Evolutionary conservation across 345 rosid genomes (phyloP).

Genomic region (Hibiscus mutabilis): DNA sequence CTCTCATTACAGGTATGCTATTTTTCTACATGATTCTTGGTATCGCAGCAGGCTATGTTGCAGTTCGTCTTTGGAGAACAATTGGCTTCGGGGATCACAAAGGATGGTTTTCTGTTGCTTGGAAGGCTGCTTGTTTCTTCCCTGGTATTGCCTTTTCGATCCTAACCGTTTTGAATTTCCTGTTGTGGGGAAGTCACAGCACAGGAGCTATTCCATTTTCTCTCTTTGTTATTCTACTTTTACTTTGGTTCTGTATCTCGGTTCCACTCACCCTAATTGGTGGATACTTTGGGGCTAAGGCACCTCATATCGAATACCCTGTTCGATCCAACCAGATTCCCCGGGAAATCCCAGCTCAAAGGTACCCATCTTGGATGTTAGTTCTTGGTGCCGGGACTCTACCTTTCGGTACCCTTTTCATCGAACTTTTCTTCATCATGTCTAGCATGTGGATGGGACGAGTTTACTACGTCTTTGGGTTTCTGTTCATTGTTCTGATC

Average conservation of each 20-base stretch:
- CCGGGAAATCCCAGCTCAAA: constrained; percentile 54
- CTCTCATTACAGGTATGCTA: constrained; percentile 52
- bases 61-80: constrained; percentile 59
- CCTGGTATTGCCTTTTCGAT: constrained; percentile 53
- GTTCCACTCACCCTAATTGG: not conserved
- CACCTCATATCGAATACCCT: constrained; percentile 42
- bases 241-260: constrained; percentile 50
- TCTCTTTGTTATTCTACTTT: constrained; percentile 34
- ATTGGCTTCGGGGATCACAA: constrained; percentile 40
- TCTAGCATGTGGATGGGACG: constrained; percentile 36
- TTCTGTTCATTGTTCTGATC: constrained; percentile 41
- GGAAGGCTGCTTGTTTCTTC: constrained; percentile 54
- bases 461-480: constrained; percentile 26
- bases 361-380: constrained; percentile 54
- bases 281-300: constrained; percentile 5
- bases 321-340: constrained; percentile 60
- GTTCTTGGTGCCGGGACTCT: constrained; percentile 22
- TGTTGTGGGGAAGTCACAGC: constrained; percentile 1
- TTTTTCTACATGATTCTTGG: constrained; percentile 58
- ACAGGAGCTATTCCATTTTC: constrained; percentile 42
- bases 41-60: constrained; percentile 48
- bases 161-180: constrained; percentile 34
- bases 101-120: constrained; percentile 48
- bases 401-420: constrained; percentile 58
- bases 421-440: constrained; percentile 63